phyloP scores from a whole-genome alignment of 176 grass and related monocot genomes.

The Musa itinerans region DNA sequence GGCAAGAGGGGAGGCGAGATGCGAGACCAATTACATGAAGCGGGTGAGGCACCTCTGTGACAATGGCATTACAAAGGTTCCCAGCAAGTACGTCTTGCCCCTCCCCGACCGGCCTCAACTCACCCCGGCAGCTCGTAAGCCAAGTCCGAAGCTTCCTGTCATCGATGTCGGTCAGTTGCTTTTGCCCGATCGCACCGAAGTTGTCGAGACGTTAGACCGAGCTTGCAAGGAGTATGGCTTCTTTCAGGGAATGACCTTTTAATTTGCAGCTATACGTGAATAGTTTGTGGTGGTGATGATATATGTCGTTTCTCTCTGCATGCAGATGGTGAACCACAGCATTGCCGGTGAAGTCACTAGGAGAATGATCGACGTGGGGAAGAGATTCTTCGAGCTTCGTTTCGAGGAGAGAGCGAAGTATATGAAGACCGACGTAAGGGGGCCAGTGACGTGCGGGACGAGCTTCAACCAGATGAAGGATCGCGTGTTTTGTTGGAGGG shows the following conservation, averaged over 20 bases:
- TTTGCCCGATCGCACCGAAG: constrained; percentile 26
- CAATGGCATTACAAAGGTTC: constrained; percentile 41
- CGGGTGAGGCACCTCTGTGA: constrained; percentile 67
- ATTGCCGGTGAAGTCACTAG: constrained; percentile 3
- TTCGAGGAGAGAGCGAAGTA: constrained; percentile 38
- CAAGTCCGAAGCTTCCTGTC: constrained; percentile 39
- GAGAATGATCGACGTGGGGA: constrained; percentile 46
- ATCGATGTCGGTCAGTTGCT: constrained; percentile 46
- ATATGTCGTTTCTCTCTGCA: background rate
- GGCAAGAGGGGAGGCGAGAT: constrained; percentile 3
- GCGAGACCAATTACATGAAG: constrained; percentile 15
- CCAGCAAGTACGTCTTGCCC: constrained; percentile 43
- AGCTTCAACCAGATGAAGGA: constrained; percentile 90
- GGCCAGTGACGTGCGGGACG: constrained; percentile 54
- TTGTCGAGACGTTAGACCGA: constrained; percentile 32
- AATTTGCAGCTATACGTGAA: too few species aligned
- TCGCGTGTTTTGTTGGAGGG: constrained; percentile 70
- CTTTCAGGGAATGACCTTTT: constrained; percentile 27
- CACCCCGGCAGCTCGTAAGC: background rate
- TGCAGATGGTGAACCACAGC: constrained; percentile 71
- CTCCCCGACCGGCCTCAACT: constrained; percentile 34
- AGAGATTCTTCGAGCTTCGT: constrained; percentile 66
- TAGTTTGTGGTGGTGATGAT: too few species aligned
- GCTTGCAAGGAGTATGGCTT: constrained; percentile 65
- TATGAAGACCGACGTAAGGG: constrained; percentile 55